These are phyloP conservation scores for Vigna reflexopilosa DNA, from an alignment of 306 rosid genomes.

Conservation along the genomic window DNA sequence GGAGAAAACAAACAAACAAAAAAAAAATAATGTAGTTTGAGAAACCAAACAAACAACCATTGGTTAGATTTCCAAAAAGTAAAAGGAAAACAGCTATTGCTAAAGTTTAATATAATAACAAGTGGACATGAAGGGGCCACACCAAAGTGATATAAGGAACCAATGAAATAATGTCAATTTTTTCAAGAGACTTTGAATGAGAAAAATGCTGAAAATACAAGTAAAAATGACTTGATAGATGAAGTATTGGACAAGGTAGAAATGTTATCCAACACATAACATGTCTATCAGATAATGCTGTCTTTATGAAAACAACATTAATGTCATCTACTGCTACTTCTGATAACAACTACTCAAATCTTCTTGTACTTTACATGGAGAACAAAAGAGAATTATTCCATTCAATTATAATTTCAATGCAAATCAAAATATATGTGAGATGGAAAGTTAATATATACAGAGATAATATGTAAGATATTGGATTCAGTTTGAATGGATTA, in stretches of 20 bases:
- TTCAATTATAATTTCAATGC: not conserved
- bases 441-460: not conserved
- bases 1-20: too few species aligned
- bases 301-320: slow-evolving; percentile 21
- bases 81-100: too few species aligned
- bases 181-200: not conserved
- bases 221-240: not conserved
- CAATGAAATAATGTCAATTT: not conserved
- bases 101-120: not conserved
- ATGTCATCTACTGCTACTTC: not conserved
- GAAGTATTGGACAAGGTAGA: not conserved
- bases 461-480: not conserved
- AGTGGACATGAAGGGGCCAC: slow-evolving; percentile 3
- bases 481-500: not conserved
- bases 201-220: not conserved
- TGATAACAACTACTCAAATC: not conserved
- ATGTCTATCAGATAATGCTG: slow-evolving; percentile 22
- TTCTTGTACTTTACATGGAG: not conserved
- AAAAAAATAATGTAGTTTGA: too few species aligned
- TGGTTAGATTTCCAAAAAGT: too few species aligned
- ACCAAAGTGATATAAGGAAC: slow-evolving; percentile 16
- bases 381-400: not conserved
- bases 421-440: not conserved
- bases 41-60: too few species aligned
- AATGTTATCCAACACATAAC: not conserved